A percentile compares a stretch with the other conserved stretches of the same genome.
These are phyloP conservation scores for Mycena belliarum DNA, from an alignment of 768 basidiomycete species.

Conservation along the genomic window DNA sequence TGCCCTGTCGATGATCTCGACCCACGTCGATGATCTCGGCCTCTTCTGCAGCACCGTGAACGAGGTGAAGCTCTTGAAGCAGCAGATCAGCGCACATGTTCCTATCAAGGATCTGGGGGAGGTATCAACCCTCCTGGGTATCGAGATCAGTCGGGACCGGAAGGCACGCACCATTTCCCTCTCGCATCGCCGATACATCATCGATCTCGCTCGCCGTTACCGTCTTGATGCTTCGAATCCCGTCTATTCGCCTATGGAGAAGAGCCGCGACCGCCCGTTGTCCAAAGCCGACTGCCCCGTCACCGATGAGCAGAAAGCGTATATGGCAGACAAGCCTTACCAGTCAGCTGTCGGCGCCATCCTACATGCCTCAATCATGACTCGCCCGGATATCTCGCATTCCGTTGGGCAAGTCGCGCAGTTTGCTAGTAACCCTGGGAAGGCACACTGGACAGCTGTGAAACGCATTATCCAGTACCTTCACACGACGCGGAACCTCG, in stretches of 20 bases:
- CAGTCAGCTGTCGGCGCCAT: not conserved
- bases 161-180: not conserved
- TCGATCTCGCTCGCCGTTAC: not conserved
- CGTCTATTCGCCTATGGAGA: not conserved
- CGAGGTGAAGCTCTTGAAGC: not conserved
- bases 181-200: not conserved
- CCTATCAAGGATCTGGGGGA: not conserved
- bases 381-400: not conserved
- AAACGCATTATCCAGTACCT: slow-evolving; percentile 1
- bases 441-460: not conserved
- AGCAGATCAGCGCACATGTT: not conserved
- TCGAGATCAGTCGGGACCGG: not conserved
- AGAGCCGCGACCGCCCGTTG: not conserved
- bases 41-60: not conserved
- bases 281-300: not conserved
- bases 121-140: not conserved
- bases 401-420: not conserved
- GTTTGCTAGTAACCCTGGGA: not conserved
- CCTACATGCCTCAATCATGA: not conserved
- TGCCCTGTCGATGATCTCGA: not conserved
- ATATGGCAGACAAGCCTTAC: not conserved
- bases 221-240: not conserved
- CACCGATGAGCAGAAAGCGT: not conserved
- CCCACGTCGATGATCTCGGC: not conserved
- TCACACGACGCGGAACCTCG: not conserved